Evolutionary conservation across 345 rosid species (phyloP).

Genomic region (Euclidium syriacum): DNA sequence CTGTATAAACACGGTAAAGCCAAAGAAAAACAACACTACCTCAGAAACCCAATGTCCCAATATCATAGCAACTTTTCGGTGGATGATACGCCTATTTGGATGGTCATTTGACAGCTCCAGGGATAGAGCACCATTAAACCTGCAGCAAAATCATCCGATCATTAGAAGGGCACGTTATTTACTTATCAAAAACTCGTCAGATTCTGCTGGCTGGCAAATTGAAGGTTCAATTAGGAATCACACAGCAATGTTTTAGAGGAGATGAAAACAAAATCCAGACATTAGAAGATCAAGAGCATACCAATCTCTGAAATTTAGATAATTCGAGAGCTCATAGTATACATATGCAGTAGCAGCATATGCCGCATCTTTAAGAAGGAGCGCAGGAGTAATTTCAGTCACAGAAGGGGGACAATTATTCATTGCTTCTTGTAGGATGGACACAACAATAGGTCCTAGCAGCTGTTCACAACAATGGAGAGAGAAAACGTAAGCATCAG

Average conservation of each 20-base stretch:
- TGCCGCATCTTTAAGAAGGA: conserved; percentile 96
- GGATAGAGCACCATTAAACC: conserved; percentile 93
- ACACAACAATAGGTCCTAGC: conserved; percentile 86
- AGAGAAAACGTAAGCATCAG: conserved; percentile 20
- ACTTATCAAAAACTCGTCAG: not conserved
- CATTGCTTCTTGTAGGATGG: conserved; percentile 96
- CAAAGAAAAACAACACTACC: conserved; percentile 40
- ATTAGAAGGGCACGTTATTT: not conserved
- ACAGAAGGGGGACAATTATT: conserved; percentile 73
- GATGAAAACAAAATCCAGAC: not conserved
- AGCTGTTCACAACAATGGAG: conserved; percentile 42
- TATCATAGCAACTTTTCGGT: conserved; percentile 87
- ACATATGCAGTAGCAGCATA: conserved; percentile 98
- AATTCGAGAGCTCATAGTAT: conserved; percentile 97
- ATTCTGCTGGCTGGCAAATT: not conserved
- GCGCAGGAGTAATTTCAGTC: conserved; percentile 73
- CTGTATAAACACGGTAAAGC: conserved; percentile 3
- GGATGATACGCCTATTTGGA: conserved; percentile 88
- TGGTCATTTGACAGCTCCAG: conserved; percentile 85
- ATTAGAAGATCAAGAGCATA: conserved; percentile 29
- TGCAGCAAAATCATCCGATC: conserved; percentile 30
- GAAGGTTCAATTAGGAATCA: not conserved
- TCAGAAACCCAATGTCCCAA: conserved; percentile 99
- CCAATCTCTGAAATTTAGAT: conserved; percentile 93
- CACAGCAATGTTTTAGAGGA: not conserved